Evolutionary conservation across 2,329 filamentous ascomycete species (phyloP).

Genomic region (Tolypocladium ophioglossoides): DNA sequence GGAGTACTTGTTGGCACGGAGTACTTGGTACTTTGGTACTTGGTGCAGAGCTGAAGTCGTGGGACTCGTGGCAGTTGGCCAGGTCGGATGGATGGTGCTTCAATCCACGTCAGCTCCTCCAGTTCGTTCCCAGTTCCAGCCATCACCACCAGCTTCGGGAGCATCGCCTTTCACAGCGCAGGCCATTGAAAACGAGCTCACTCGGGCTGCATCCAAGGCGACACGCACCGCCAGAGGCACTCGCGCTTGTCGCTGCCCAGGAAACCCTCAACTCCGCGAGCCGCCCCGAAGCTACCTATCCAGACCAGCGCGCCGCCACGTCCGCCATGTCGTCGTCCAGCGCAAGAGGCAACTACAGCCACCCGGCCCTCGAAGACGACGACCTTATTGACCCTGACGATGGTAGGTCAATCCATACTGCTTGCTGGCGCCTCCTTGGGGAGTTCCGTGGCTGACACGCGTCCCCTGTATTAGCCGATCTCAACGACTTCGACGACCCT

Average conservation of each 20-base stretch:
- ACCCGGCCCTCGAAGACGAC: constrained; percentile 52
- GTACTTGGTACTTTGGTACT: not conserved
- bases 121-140: not conserved
- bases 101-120: not conserved
- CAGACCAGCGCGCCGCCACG: not conserved
- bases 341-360: constrained; percentile 47
- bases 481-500: constrained; percentile 90
- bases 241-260: not conserved
- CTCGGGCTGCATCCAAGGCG: not conserved
- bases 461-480: constrained; percentile 47
- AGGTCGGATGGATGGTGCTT: not conserved
- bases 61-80: not conserved
- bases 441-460: not conserved
- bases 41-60: not conserved
- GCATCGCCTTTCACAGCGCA: not conserved
- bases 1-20: not conserved
- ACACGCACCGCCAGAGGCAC: not conserved
- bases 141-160: not conserved
- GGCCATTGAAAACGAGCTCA: not conserved
- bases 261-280: not conserved
- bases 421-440: not conserved
- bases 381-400: constrained; percentile 74
- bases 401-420: constrained; percentile 35
- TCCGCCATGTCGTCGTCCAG: constrained; percentile 34
- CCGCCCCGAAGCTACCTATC: not conserved